Conservation (phyloP, 768 basidiomycete species). For the Astraeus odoratus region DNA sequence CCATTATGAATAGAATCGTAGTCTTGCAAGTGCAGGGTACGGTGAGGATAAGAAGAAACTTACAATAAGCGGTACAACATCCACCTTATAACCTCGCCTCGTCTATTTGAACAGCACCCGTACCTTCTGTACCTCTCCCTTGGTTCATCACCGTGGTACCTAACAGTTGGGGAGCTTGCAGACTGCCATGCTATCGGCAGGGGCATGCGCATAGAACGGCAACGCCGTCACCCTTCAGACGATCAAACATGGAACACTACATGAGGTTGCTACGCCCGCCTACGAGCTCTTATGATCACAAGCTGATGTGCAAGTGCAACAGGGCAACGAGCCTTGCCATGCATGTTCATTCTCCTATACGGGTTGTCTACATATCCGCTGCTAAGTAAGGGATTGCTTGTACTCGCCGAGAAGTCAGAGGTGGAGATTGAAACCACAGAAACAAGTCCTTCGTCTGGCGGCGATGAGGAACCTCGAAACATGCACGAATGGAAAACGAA, state of each 20-base stretch:
- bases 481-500: not conserved
- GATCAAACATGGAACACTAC: not conserved
- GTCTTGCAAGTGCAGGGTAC: conserved; percentile 35
- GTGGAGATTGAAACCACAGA: not conserved
- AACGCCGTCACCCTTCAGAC: not conserved
- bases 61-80: not conserved
- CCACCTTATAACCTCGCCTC: not conserved
- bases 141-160: not conserved
- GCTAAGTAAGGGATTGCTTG: not conserved
- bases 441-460: not conserved
- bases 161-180: not conserved
- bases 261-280: not conserved
- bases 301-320: not conserved
- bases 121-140: not conserved
- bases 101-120: not conserved
- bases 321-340: not conserved
- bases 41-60: not conserved
- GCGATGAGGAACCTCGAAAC: not conserved
- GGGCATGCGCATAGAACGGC: not conserved
- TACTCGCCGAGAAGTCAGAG: not conserved
- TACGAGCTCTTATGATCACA: too few relatives aligned
- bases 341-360: not conserved
- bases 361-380: too few relatives aligned
- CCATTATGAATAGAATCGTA: conserved; percentile 35
- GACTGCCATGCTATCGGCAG: not conserved